Conservation (phyloP, 1,139 yeast genomes). For the Candida albicans region DNA sequence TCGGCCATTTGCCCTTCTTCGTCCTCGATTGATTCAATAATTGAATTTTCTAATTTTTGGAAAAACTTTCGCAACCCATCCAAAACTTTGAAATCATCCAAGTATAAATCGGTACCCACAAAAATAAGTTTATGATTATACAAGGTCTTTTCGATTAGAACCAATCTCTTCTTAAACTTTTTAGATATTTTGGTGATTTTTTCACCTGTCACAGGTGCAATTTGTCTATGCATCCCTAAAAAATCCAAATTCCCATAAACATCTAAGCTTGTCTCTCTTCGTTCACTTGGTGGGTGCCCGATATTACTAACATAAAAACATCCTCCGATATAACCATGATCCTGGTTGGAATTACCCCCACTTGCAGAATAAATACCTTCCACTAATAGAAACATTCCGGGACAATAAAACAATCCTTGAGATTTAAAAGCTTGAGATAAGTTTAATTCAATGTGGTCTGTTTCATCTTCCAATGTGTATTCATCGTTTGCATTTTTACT, state of each 20-base stretch:
- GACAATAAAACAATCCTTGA: conserved; percentile 66
- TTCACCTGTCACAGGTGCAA: conserved; percentile 27
- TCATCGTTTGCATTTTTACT: conserved; percentile 64
- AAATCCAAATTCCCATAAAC: conserved; percentile 81
- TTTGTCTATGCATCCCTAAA: conserved; percentile 58
- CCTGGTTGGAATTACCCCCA: conserved; percentile 41
- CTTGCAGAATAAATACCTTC: conserved; percentile 82
- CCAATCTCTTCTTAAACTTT: conserved; percentile 54
- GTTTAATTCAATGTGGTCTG: conserved; percentile 75
- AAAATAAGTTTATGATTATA: conserved; percentile 60
- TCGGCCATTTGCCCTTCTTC: conserved; percentile 17
- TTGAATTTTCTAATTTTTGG: conserved; percentile 41
- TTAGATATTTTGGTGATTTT: conserved; percentile 54
- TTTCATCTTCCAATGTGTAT: conserved; percentile 76
- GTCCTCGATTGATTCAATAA: conserved; percentile 26
- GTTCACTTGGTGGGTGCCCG: conserved; percentile 89
- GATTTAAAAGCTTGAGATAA: conserved; percentile 65
- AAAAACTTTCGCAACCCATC: conserved; percentile 66
- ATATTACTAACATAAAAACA: conserved; percentile 72
- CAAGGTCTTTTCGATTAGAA: conserved; percentile 55
- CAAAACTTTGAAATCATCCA: conserved; percentile 59
- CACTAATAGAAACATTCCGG: conserved; percentile 78
- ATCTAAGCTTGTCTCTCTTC: conserved; percentile 62
- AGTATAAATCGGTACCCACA: conserved; percentile 69
- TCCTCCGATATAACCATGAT: conserved; percentile 38